Conservation (phyloP, 495 filamentous ascomycete species). For the Ramalina intermedia region DNA sequence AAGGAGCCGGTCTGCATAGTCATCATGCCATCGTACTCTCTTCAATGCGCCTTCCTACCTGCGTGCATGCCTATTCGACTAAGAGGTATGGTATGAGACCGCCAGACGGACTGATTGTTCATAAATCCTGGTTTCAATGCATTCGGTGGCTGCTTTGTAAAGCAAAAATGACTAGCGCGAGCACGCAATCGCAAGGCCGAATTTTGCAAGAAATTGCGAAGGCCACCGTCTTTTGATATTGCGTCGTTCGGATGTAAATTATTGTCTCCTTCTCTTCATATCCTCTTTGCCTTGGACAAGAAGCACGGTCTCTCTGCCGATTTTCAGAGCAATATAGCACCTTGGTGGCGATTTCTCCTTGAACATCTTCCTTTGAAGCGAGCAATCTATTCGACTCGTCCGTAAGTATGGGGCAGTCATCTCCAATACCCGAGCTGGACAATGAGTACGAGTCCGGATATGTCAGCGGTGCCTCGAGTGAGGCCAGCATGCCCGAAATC, state of each 20-base stretch:
- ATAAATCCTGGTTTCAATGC: too few relatives aligned
- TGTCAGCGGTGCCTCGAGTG: conserved; percentile 56
- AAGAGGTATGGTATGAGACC: too few relatives aligned
- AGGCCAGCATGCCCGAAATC: conserved; percentile 51
- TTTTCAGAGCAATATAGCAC: neutral
- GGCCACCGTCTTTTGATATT: neutral
- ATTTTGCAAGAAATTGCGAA: neutral
- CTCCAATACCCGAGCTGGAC: conserved; percentile 17
- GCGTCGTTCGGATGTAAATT: neutral
- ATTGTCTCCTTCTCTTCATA: neutral
- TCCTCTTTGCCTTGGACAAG: neutral
- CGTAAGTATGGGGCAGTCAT: neutral
- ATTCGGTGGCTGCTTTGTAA: neutral
- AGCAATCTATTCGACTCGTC: too few relatives aligned
- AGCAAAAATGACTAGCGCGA: neutral
- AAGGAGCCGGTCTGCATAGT: too few relatives aligned
- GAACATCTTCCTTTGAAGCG: too few relatives aligned
- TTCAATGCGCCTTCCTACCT: too few relatives aligned
- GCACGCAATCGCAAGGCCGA: neutral
- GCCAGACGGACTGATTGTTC: too few relatives aligned
- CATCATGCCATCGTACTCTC: too few relatives aligned
- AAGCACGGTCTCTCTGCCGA: neutral
- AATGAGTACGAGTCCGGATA: conserved; percentile 72
- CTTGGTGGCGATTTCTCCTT: too few relatives aligned
- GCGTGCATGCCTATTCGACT: too few relatives aligned